Evolutionary conservation across 345 rosid species (phyloP), one percentile per base, ranked within the genome.

Genomic region (Populus euphratica): DNA sequence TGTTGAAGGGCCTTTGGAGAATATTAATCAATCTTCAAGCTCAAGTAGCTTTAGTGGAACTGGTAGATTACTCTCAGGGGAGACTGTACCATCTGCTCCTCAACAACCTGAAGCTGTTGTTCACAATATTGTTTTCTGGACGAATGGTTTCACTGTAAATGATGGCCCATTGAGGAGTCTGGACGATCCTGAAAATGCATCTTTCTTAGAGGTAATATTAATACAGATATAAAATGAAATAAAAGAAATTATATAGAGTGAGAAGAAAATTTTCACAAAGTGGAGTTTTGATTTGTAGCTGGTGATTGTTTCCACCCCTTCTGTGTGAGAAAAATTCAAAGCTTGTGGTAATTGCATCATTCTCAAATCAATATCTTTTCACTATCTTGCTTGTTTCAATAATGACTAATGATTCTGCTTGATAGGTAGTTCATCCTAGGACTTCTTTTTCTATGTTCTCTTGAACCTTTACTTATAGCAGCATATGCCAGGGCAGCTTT

Each of bases 121-220:
- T 75, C 98, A 95, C 81, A 91, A 88, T 81, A 91, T 95, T 70
- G 83, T 91, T 74, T 95, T 95, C 84, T 93, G 99, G 99, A 81
- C 87, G 65, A 88, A 93, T 49, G 99, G 99, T 74, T 95, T 95
- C 86, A 90, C 98, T 31, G 93, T 95, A 56, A 85, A 93, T 78
- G 97, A 88, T 80, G 99, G 99, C 41, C 93, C 98, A 56, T 77
- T 93, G 75, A 89, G 98, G 87, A 89, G 93, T 83, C 67, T 94
- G 88, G 96, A 90, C 47, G 97, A 93, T 89, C 99, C 99, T 68
- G 98, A 93, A 77, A 94, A 93, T 83, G 94, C 94, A 1, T 54
- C 97, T 75, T 94, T 94, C 84, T 82, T 94, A n/a, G 98, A 94
- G 91, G 98, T 94, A 86, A 79, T 54, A 66, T 0, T 52, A 54